A percentile compares a stretch with the other conserved stretches of the same genome.
These are phyloP conservation scores for Irineochytrium annulatum DNA, from an alignment of 192 early-diverging fungal genomes.

Conservation along the genomic window DNA sequence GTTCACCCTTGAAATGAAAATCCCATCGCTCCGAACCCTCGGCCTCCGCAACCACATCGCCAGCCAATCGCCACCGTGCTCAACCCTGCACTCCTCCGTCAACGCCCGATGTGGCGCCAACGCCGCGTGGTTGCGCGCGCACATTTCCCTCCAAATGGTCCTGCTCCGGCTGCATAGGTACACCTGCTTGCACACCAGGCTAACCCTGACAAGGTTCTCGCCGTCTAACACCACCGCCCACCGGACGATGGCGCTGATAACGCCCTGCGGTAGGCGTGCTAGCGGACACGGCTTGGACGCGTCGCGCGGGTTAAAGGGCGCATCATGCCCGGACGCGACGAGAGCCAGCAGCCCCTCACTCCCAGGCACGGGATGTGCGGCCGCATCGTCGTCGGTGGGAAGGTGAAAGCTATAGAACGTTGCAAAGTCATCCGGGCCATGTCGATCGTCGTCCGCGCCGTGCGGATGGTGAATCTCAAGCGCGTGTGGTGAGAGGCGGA, in stretches of 20 bases:
- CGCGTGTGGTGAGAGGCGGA: neutral
- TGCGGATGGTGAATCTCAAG: neutral
- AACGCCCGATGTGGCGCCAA: neutral
- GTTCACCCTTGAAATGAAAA: constrained; percentile 26
- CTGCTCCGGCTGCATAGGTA: neutral
- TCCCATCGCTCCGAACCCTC: constrained; percentile 5
- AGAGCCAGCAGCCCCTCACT: neutral
- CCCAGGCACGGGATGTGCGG: neutral
- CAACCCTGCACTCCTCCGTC: neutral
- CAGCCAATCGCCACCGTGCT: constrained; percentile 13
- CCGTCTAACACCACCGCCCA: neutral
- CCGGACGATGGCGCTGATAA: neutral
- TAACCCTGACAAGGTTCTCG: neutral
- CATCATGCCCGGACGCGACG: too few species aligned
- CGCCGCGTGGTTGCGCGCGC: neutral
- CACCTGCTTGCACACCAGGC: neutral
- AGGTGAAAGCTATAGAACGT: neutral
- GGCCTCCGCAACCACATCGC: constrained; percentile 21
- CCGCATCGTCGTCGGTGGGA: neutral
- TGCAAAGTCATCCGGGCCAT: neutral
- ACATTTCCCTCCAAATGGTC: constrained; percentile 3
- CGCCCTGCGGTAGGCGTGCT: neutral
- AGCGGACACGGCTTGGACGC: neutral
- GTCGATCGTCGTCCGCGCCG: too few species aligned
- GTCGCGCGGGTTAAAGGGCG: too few species aligned